Evolutionary conservation across 805 yeast species (phyloP).

Genomic region (Pichia sporocuriosa): DNA sequence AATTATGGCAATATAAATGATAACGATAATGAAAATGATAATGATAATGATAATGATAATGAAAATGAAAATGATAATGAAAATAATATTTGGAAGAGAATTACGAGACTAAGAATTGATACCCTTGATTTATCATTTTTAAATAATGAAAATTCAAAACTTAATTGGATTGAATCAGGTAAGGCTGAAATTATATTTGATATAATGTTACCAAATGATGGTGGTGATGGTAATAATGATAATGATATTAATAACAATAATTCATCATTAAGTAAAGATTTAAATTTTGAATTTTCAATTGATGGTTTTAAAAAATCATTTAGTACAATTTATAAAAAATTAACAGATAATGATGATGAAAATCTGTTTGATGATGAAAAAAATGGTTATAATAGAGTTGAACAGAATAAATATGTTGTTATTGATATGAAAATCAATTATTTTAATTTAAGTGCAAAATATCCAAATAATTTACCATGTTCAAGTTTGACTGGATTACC

Average conservation of each 20-base stretch:
- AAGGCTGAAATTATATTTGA: conserved; percentile 66
- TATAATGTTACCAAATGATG: conserved; percentile 57
- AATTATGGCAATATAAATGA: not conserved
- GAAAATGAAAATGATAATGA: conserved; percentile 12
- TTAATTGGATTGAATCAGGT: conserved; percentile 70
- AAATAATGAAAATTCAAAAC: conserved; percentile 34
- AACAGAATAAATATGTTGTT: conserved; percentile 48
- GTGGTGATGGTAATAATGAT: conserved; percentile 19
- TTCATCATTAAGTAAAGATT: not conserved
- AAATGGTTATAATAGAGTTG: not conserved
- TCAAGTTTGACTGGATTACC: conserved; percentile 47
- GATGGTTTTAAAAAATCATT: conserved; percentile 8
- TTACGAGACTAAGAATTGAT: conserved; percentile 40
- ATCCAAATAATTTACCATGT: conserved; percentile 43
- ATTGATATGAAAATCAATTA: conserved; percentile 62
- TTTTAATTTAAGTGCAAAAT: conserved; percentile 51
- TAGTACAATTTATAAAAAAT: conserved; percentile 7
- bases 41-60: conserved; percentile 29
- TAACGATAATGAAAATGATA: not conserved
- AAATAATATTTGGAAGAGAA: conserved; percentile 39
- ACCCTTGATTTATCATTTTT: conserved; percentile 29
- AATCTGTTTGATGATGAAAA: not conserved
- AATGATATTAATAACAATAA: not conserved
- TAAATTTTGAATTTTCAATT: conserved; percentile 7
- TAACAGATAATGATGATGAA: not conserved